Base-by-base conservation (phyloP, 192 early-diverging fungal genomes). In the Pecoramyces ruminantium region DNA sequence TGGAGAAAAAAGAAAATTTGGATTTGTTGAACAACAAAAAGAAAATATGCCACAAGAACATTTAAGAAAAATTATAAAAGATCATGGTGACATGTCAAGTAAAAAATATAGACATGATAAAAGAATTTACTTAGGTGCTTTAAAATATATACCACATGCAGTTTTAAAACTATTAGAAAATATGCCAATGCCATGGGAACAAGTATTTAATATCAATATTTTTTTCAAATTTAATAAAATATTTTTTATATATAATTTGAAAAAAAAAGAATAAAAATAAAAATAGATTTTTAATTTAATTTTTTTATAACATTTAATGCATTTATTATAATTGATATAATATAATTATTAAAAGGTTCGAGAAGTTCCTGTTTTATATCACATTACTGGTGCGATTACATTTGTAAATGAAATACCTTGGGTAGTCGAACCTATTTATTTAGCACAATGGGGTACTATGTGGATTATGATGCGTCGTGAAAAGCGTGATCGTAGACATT, bases 121-220 rank as follows among this genome's bases (percentile, higher is more conserved):
- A 85, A 94, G 98, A 80, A 94, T 98, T 38, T 99, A 98, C 84
- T 89, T 99, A 67, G 98, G 98, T 40, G 98, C 98, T 18, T 89
- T 99, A 29, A 99, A 99, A 86, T 98, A 98, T 85, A 93, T 99
- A 21, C 98, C 98, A 2, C 98, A 99, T 82, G 97, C 98, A 4
- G 96, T 99, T 34, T 85, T 99, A 29, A 99, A 99, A 85, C 89
- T 99, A 81, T 84, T 99, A 82, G 96, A 99, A 84, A 98, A 98
- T 83, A 99, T 99, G 96, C 98, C 96, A n/a, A 98, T 98, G 98
- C 97, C 97, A 2, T 99, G 97, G 97, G 97, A 99, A 87, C 96
- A 98, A 82, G 93, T 92, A 17, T 29, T n/a, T 81, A 2, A 29
- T n/a, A n/a, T n/a, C n/a, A n/a, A n/a, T n/a, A n/a, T n/a, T n/a